Evolutionary conservation across 768 basidiomycete species (phyloP).

Genomic region (Omphalotus guepiniiformis): DNA sequence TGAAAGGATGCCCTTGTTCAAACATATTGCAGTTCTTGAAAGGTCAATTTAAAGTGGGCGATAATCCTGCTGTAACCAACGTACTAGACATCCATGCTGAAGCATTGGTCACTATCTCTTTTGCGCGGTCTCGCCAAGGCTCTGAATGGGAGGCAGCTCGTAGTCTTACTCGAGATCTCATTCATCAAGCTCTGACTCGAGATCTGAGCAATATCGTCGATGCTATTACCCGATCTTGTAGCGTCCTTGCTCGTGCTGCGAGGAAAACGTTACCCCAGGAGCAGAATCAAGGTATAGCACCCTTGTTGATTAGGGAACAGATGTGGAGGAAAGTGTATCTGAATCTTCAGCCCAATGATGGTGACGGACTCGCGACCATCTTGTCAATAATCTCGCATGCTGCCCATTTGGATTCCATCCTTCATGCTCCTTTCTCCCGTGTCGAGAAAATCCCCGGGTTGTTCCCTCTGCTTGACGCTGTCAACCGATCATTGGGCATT

Average conservation of each 20-base stretch:
- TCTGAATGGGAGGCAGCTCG: conserved; percentile 33
- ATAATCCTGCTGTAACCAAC: conserved; percentile 19
- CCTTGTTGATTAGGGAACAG: conserved; percentile 43
- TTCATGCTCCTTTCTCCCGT: conserved; percentile 36
- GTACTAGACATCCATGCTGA: conserved; percentile 38
- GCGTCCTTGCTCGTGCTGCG: conserved; percentile 8
- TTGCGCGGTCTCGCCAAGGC: conserved; percentile 27
- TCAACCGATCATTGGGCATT: conserved; percentile 57
- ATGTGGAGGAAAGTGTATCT: conserved; percentile 72
- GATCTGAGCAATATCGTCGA: conserved; percentile 29
- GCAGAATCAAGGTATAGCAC: conserved; percentile 22
- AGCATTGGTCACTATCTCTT: conserved; percentile 33
- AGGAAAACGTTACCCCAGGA: conserved; percentile 2
- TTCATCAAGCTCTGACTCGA: conserved; percentile 25
- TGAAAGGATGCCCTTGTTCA: not conserved
- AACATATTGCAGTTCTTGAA: conserved; percentile 25
- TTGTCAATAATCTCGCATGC: conserved; percentile 53
- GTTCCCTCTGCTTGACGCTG: conserved; percentile 33
- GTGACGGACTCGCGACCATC: conserved; percentile 53
- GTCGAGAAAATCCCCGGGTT: not conserved
- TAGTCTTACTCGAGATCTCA: conserved; percentile 28
- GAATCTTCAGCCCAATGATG: conserved; percentile 52
- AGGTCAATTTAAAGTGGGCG: conserved; percentile 2
- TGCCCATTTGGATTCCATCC: conserved; percentile 68
- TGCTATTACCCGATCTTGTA: conserved; percentile 15